phyloP scores from a whole-genome alignment of 148 eudicot species.

The Mesembryanthemum crystallinum region DNA sequence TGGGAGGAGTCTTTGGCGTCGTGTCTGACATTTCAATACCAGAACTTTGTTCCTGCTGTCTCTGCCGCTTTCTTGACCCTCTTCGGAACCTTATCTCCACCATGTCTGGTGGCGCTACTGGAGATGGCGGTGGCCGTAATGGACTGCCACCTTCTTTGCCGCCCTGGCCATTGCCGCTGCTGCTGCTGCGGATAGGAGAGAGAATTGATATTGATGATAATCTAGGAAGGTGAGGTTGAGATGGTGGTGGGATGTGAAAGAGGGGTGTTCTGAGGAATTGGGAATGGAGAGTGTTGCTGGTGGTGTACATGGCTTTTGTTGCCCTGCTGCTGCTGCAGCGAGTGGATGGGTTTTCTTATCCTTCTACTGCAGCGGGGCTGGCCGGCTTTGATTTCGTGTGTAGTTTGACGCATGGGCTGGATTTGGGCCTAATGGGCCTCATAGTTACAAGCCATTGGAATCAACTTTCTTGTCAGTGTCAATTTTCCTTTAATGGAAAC shows the following conservation, averaged over 20 bases:
- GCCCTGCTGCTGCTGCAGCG: not conserved
- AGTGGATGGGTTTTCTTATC: conserved; percentile 32
- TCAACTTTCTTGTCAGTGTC: no score
- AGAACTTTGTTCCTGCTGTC: conserved; percentile 15
- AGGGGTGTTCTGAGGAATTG: conserved; percentile 21
- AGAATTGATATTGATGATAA: conserved; percentile 1
- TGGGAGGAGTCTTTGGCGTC: conserved; percentile 21
- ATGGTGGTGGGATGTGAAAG: not conserved
- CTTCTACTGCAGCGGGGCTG: not conserved
- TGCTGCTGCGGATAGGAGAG: conserved; percentile 10
- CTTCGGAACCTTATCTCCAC: conserved; percentile 54
- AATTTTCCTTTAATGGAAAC: no score
- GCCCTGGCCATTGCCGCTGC: not conserved
- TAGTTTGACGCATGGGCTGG: not conserved
- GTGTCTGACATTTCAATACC: not conserved
- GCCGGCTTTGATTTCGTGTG: not conserved
- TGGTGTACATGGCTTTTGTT: conserved; percentile 24
- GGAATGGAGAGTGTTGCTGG: conserved; percentile 25
- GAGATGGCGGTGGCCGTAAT: conserved; percentile 19
- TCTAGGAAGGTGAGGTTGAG: conserved; percentile 4
- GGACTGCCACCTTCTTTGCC: not conserved
- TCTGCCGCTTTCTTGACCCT: conserved; percentile 37
- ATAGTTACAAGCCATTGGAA: no score
- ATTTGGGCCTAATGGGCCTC: not conserved
- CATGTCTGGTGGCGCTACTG: conserved; percentile 26